Evolutionary conservation across 176 grass and related monocot species (phyloP).

Genomic region (Oryza glaberrima): DNA sequence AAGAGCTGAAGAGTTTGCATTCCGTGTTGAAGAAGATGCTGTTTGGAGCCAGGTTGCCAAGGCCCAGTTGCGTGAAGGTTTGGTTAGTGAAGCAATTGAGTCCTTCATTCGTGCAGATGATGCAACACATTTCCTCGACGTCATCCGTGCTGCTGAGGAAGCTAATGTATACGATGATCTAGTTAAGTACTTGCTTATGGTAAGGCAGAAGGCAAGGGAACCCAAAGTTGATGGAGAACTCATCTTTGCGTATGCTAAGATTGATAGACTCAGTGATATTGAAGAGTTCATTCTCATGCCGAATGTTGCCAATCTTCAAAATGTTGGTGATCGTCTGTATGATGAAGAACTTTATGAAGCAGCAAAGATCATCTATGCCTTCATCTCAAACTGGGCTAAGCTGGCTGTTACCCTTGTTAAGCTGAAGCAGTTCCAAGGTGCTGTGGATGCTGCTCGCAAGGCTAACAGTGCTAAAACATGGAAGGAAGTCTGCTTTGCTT

Average conservation of each 20-base stretch:
- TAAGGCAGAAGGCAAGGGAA: slow-evolving; percentile 83
- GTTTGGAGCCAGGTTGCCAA: slow-evolving; percentile 98
- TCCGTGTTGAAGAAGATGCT: slow-evolving; percentile 93
- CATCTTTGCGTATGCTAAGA: slow-evolving; percentile 98
- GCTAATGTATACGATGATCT: slow-evolving; percentile 86
- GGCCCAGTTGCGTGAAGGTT: slow-evolving; percentile 85
- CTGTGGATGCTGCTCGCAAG: slow-evolving; percentile 96
- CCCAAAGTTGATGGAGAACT: slow-evolving; percentile 86
- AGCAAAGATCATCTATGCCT: slow-evolving; percentile 96
- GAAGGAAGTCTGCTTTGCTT: slow-evolving; percentile 98
- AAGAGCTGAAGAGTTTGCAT: slow-evolving; percentile 93
- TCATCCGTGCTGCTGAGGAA: slow-evolving; percentile 82
- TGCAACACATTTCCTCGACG: slow-evolving; percentile 82
- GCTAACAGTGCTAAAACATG: slow-evolving; percentile 93
- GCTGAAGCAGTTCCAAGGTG: slow-evolving; percentile 96
- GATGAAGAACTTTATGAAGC: slow-evolving; percentile 96
- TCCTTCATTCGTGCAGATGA: slow-evolving; percentile 97
- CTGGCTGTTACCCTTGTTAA: slow-evolving; percentile 86
- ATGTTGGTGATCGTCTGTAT: slow-evolving; percentile 85
- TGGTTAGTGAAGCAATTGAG: slow-evolving; percentile 96
- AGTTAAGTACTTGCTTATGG: slow-evolving; percentile 84
- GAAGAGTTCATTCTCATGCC: slow-evolving; percentile 98
- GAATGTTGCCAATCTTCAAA: slow-evolving; percentile 98
- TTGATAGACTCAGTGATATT: slow-evolving; percentile 81
- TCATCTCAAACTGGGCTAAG: slow-evolving; percentile 99